Conservation (phyloP, 257 asterid species). For the Forsythia suspensa region DNA sequence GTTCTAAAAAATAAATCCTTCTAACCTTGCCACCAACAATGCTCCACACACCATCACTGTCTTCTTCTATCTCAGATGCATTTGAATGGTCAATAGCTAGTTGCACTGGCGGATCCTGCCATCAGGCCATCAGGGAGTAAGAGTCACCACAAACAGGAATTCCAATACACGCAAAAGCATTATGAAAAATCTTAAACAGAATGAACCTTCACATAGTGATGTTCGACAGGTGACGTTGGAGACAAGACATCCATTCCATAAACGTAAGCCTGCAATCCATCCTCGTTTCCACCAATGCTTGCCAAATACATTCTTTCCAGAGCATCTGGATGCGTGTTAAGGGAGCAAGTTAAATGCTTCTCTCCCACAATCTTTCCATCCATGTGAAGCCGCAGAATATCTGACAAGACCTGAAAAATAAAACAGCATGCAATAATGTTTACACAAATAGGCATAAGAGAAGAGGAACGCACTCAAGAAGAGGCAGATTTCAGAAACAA, state of each 20-base stretch:
- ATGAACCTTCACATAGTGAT: conserved; percentile 57
- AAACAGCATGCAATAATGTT: conserved; percentile 21
- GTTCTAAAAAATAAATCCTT: background rate
- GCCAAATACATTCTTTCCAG: conserved; percentile 36
- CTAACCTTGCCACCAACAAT: conserved; percentile 93
- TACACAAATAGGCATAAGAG: conserved; percentile 15
- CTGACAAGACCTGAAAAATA: conserved; percentile 51
- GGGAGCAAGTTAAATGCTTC: conserved; percentile 44
- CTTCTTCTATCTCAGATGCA: conserved; percentile 77
- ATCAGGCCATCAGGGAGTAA: conserved; percentile 26
- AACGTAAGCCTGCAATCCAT: conserved; percentile 51
- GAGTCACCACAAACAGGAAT: conserved; percentile 17
- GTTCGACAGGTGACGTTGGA: conserved; percentile 34
- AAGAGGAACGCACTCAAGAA: background rate
- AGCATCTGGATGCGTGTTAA: conserved; percentile 34
- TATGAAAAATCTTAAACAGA: background rate
- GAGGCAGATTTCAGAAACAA: background rate
- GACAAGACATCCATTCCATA: conserved; percentile 48
- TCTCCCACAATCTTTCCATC: conserved; percentile 71
- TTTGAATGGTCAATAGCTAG: conserved; percentile 66
- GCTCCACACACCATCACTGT: conserved; percentile 82
- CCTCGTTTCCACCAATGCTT: conserved; percentile 48
- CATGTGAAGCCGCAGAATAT: conserved; percentile 54
- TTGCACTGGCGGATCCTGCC: conserved; percentile 71
- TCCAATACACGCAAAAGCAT: background rate